phyloP scores from a whole-genome alignment of 2,329 filamentous ascomycete genomes.

The Paraconiothyrium sp. region DNA sequence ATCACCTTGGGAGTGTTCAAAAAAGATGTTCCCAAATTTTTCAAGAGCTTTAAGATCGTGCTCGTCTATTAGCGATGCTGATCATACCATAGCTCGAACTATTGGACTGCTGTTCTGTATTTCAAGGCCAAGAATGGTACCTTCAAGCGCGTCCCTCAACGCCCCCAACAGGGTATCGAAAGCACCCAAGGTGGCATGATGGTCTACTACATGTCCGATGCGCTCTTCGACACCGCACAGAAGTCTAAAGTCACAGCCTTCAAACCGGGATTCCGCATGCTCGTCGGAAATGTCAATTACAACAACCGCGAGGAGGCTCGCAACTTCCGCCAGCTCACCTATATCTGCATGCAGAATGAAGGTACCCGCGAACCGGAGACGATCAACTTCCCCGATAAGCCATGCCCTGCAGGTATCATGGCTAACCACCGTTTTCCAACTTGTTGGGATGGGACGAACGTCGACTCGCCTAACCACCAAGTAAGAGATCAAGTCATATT shows the following conservation, averaged over 20 bases:
- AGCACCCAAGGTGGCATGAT: constrained; percentile 52
- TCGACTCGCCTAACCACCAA: constrained; percentile 65
- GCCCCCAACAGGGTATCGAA: constrained; percentile 54
- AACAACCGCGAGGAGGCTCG: constrained; percentile 32
- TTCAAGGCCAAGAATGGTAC: constrained; percentile 36
- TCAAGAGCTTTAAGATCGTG: background rate
- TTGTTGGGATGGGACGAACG: constrained; percentile 61
- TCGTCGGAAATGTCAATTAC: constrained; percentile 53
- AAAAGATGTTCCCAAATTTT: too few relatives aligned
- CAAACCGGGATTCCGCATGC: constrained; percentile 58
- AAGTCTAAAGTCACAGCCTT: constrained; percentile 55
- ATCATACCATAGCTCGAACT: constrained; percentile 20
- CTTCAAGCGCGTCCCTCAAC: constrained; percentile 54
- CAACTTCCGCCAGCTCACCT: constrained; percentile 43
- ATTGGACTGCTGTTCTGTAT: constrained; percentile 38
- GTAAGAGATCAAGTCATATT: too few relatives aligned
- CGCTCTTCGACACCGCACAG: constrained; percentile 39
- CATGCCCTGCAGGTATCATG: constrained; percentile 56
- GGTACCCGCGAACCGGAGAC: constrained; percentile 48
- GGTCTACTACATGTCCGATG: constrained; percentile 37
- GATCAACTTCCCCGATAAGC: constrained; percentile 46
- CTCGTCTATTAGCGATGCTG: background rate
- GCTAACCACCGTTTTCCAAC: constrained; percentile 12
- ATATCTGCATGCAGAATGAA: constrained; percentile 42
- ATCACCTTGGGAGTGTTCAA: background rate